Percentiles rank a stretch among this genome's conserved stretches.
Evolutionary conservation across 179 eudicot species (phyloP).

Genomic region (Beta lomatogona): DNA sequence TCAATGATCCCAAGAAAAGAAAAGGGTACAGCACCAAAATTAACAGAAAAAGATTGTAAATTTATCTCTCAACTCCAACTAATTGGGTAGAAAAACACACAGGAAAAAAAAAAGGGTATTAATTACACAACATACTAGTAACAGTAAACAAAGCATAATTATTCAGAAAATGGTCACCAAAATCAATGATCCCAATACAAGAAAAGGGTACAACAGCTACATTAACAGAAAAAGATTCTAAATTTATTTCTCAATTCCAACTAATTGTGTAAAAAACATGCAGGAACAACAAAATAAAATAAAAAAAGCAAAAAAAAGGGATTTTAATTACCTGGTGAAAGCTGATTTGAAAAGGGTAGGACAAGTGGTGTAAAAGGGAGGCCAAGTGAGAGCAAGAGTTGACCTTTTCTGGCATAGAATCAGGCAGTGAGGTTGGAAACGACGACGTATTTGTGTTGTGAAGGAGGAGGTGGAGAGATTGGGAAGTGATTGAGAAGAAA

Average conservation of each 20-base stretch:
- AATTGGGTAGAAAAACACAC: no score
- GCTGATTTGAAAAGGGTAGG: slow-evolving; percentile 15
- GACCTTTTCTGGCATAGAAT: slow-evolving; percentile 19
- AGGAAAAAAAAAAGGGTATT: background rate
- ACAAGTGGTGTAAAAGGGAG: background rate
- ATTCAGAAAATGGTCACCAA: no score
- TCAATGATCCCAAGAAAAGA: no score
- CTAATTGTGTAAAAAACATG: no score
- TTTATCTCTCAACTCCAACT: no score
- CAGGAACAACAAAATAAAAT: no score
- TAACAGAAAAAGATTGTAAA: background rate
- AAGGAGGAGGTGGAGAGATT: slow-evolving; percentile 6
- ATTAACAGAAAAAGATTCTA: background rate
- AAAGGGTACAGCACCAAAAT: background rate
- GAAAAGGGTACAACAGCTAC: background rate
- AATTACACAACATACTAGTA: background rate
- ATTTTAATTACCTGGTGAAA: slow-evolving; percentile 5
- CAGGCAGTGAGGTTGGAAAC: slow-evolving; percentile 17
- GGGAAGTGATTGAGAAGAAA: slow-evolving; percentile 14
- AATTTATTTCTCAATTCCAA: no score
- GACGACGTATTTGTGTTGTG: slow-evolving; percentile 6
- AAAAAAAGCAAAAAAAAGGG: background rate
- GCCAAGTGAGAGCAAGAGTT: slow-evolving; percentile 9
- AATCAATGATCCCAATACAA: no score
- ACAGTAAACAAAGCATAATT: background rate